phyloP scores from a whole-genome alignment of 2,329 filamentous ascomycete species.

The Malbranchea zuffiana region DNA sequence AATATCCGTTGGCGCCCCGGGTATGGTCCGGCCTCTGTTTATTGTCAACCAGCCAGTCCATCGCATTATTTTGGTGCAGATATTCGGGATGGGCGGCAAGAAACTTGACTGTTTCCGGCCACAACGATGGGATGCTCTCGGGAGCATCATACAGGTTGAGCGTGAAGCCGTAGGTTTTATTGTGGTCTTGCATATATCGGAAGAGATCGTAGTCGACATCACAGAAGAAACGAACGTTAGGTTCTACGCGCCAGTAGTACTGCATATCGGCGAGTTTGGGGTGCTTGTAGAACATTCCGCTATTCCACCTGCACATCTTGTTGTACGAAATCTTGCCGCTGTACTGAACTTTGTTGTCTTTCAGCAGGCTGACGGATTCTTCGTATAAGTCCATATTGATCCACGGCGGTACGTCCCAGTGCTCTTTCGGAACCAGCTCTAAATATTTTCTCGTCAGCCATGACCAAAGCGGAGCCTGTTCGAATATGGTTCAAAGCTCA shows the following conservation, averaged over 20 bases:
- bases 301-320: slow-evolving; percentile 99
- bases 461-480: background rate
- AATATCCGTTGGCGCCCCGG: slow-evolving; percentile 76
- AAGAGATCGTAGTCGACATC: slow-evolving; percentile 98
- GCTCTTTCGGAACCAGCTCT: slow-evolving; percentile 87
- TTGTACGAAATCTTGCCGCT: slow-evolving; percentile 83
- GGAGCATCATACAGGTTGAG: slow-evolving; percentile 94
- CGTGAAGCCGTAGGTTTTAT: slow-evolving; percentile 98
- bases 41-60: slow-evolving; percentile 76
- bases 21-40: slow-evolving; percentile 68
- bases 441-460: slow-evolving; percentile 22
- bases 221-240: slow-evolving; percentile 98
- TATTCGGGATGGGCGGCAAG: slow-evolving; percentile 73
- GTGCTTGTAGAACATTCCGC: slow-evolving; percentile 94
- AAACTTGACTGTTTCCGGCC: slow-evolving; percentile 94
- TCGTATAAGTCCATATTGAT: slow-evolving; percentile 78
- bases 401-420: slow-evolving; percentile 88
- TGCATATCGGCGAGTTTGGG: slow-evolving; percentile 69
- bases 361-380: slow-evolving; percentile 71
- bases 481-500: slow-evolving; percentile 30
- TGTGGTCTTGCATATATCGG: slow-evolving; percentile 93
- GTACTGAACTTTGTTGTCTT: slow-evolving; percentile 82
- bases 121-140: slow-evolving; percentile 72
- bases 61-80: slow-evolving; percentile 70
- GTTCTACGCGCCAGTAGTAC: slow-evolving; percentile 98